phyloP scores from a whole-genome alignment of 1,284 basidiomycete species.

The Cryptococcus deneoformans region DNA sequence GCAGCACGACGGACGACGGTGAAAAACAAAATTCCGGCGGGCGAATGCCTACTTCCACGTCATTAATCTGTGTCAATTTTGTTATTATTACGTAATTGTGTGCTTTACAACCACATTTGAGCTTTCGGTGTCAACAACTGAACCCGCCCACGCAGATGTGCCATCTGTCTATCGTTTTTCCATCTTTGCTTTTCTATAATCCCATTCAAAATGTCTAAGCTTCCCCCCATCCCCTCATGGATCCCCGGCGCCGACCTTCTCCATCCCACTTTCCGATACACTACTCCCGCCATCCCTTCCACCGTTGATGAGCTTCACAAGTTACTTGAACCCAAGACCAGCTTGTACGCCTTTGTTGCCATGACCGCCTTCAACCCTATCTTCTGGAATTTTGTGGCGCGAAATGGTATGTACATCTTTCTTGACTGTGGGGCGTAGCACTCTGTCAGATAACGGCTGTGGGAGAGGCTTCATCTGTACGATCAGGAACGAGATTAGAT shows the following conservation, averaged over 20 bases:
- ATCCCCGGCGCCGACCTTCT: conserved; percentile 27
- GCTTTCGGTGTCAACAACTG: too few relatives aligned
- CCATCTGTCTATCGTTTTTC: background rate
- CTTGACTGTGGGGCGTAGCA: background rate
- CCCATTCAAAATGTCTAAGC: background rate
- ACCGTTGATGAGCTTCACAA: conserved; percentile 2
- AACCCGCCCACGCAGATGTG: too few relatives aligned
- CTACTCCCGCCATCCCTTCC: background rate
- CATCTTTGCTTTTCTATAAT: background rate
- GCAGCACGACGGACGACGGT: too few relatives aligned
- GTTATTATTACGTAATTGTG: too few relatives aligned
- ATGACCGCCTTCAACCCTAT: conserved; percentile 83
- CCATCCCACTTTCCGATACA: conserved; percentile 28
- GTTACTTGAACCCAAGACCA: conserved; percentile 59
- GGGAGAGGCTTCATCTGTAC: background rate
- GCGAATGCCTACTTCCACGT: too few relatives aligned
- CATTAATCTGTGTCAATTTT: too few relatives aligned
- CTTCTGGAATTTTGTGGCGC: conserved; percentile 94
- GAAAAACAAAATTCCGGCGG: too few relatives aligned
- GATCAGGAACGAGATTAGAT: background rate
- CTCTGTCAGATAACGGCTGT: background rate
- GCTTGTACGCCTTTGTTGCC: conserved; percentile 62
- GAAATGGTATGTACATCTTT: conserved; percentile 65
- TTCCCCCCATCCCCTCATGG: conserved; percentile 21
- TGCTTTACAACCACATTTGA: too few relatives aligned